These are phyloP conservation scores for Trifolium repens DNA, from an alignment of 306 rosid genomes.

Conservation along the genomic window DNA sequence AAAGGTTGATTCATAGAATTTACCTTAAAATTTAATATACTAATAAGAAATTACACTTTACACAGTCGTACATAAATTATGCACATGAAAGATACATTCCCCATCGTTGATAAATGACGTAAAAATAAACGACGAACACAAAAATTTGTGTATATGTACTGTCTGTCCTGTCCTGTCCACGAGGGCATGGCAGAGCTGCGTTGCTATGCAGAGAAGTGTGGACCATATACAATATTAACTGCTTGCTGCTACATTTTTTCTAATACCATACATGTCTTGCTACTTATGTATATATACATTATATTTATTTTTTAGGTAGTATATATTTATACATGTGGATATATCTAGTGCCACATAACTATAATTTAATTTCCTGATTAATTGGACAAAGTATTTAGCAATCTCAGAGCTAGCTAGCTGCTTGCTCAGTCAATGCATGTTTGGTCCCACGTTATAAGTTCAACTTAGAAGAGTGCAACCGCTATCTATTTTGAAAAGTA, in stretches of 20 bases:
- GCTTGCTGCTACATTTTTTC: constrained; percentile 51
- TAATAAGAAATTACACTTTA: too few relatives aligned
- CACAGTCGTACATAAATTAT: too few relatives aligned
- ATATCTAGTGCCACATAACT: constrained; percentile 1
- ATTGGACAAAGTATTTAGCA: constrained; percentile 39
- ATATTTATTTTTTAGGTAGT: too few relatives aligned
- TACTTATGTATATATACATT: constrained; percentile 49
- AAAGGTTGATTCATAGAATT: too few relatives aligned
- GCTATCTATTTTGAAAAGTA: constrained; percentile 9
- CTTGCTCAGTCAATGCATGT: constrained; percentile 44
- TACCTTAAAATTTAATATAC: too few relatives aligned
- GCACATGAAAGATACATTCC: too few relatives aligned
- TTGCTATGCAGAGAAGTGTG: constrained; percentile 52
- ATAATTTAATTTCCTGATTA: constrained; percentile 38
- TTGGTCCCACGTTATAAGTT: constrained; percentile 47
- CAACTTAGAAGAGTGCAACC: constrained; percentile 31
- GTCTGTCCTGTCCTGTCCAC: constrained; percentile 42
- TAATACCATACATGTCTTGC: constrained; percentile 67
- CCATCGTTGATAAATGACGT: too few relatives aligned
- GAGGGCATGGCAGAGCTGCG: constrained; percentile 56
- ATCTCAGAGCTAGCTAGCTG: background rate
- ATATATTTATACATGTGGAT: background rate
- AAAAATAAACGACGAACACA: constrained; percentile 4
- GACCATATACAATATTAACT: constrained; percentile 55
- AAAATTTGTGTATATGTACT: background rate